phyloP scores from a whole-genome alignment of 106 monocot genomes.

The Posidonia australis region DNA sequence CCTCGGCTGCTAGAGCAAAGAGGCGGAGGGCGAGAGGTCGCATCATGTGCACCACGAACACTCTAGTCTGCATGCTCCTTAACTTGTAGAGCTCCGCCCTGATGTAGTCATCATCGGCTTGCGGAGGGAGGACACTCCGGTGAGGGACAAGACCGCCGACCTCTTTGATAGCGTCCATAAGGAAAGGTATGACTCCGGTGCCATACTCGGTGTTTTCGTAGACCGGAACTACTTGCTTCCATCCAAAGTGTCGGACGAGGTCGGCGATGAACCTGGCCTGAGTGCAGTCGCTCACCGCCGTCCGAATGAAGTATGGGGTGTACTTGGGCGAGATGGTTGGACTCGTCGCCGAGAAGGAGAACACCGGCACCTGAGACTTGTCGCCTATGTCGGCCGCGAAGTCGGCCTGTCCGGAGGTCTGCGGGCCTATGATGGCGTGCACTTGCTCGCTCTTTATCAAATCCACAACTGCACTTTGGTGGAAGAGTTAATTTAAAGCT shows the following conservation, averaged over 20 bases:
- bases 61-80: conserved; percentile 9
- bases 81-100: conserved; percentile 4
- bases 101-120: conserved; percentile 11
- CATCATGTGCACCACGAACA: conserved; percentile 18
- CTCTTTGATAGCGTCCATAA: conserved; percentile 9
- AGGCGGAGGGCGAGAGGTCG: conserved; percentile 2
- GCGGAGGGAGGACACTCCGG: conserved; percentile 3
- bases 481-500: too few relatives aligned
- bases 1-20: not conserved
- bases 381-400: conserved; percentile 12
- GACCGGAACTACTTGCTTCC: conserved; percentile 10
- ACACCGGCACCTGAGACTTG: conserved; percentile 5
- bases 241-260: conserved; percentile 8
- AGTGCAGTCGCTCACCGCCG: not conserved
- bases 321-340: conserved; percentile 7
- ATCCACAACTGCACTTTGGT: conserved; percentile 12
- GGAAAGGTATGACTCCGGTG: conserved; percentile 4
- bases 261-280: conserved; percentile 7
- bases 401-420: not conserved
- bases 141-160: conserved; percentile 6
- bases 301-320: conserved; percentile 13
- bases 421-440: conserved; percentile 12
- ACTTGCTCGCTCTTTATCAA: conserved; percentile 8
- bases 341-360: conserved; percentile 22
- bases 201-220: conserved; percentile 24